Evolutionary conservation across 768 basidiomycete species (phyloP), one percentile per base, ranked within the genome.

Genomic region (Coprinopsis marcescibilis): DNA sequence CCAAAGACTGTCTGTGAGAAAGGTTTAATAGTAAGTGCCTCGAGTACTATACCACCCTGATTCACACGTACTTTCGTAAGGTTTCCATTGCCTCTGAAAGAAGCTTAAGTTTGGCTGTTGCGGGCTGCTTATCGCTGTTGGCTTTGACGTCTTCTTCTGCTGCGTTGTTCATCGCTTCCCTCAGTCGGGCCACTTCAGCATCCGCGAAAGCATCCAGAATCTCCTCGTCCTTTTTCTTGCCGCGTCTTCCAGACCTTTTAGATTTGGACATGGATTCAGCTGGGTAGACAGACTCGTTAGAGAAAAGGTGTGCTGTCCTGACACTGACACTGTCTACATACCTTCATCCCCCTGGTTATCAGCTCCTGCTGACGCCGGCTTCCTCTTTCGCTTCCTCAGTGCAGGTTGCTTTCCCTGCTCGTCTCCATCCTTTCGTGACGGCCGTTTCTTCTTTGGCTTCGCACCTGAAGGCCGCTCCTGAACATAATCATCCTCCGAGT

Each of bases 11-110:
- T 65, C 92, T 95, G 45, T n/a, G 58, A 32, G 50, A n/a, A 48
- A 45, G 17, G 30, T 47, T 40, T 50, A 51, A 59, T 26, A 17
- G 30, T 25, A 39, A 52, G 43, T 23, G 23, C 24, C 17, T 33
- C 33, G 12, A 14, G 23, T 33, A n/a, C n/a, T n/a, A n/a, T 27
- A 11, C n/a, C 21, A 20, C 5, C 17, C 29, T 20, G 17, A 36
- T 44, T 29, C 27, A 42, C 19, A 55, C 53, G 33, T 23, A 95
- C 95, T 94, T 97, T 66, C 92, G 85, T 47, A 99, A 73, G 3
- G 89, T 83, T 11, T 89, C 86, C 80, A 96, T 86, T 20, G 95
- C 95, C 54, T 89, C 83, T n/a, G 83, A 80, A 23, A 99, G 72
- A 59, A 93, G 71, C 45, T 73, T 78, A 25, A 97, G 77, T 66